These are phyloP conservation scores for Arthrocladium fulminans DNA, from an alignment of 2,329 filamentous ascomycete species.

Conservation along the genomic window DNA sequence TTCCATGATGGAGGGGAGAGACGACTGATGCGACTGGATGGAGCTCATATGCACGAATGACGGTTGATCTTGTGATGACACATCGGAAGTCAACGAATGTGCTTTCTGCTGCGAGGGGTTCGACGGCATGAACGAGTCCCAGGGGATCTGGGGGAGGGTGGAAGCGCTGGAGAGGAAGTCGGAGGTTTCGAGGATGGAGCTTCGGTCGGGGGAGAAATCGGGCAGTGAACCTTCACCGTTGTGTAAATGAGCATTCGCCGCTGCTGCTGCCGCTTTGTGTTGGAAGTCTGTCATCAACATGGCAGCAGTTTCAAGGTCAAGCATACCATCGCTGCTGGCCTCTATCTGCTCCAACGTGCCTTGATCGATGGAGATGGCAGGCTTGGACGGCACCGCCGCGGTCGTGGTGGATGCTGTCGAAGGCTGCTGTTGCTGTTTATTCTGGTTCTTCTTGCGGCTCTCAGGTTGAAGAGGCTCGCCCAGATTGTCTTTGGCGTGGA, in stretches of 20 bases:
- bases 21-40: slow-evolving; percentile 49
- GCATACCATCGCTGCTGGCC: slow-evolving; percentile 77
- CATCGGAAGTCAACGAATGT: slow-evolving; percentile 60
- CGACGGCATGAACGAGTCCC: slow-evolving; percentile 78
- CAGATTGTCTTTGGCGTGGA: slow-evolving; percentile 92
- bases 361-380: slow-evolving; percentile 71
- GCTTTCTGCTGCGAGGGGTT: slow-evolving; percentile 62
- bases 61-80: slow-evolving; percentile 58
- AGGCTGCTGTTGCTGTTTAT: slow-evolving; percentile 60
- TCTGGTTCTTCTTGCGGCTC: slow-evolving; percentile 34
- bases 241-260: slow-evolving; percentile 42
- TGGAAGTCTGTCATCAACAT: slow-evolving; percentile 98
- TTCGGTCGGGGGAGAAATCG: slow-evolving; percentile 62
- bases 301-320: slow-evolving; percentile 92
- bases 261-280: slow-evolving; percentile 78
- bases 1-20: slow-evolving; percentile 61
- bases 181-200: slow-evolving; percentile 66
- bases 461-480: slow-evolving; percentile 70
- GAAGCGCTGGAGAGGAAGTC: slow-evolving; percentile 71
- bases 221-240: slow-evolving; percentile 44
- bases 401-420: slow-evolving; percentile 18
- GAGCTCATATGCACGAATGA: slow-evolving; percentile 50
- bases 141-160: slow-evolving; percentile 76
- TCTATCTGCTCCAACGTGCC: slow-evolving; percentile 87
- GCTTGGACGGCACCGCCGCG: slow-evolving; percentile 53